Percentiles rank a stretch among this genome's conserved stretches.
phyloP scores from a whole-genome alignment of 1,139 yeast species.

The Saccharomyces uvarum region DNA sequence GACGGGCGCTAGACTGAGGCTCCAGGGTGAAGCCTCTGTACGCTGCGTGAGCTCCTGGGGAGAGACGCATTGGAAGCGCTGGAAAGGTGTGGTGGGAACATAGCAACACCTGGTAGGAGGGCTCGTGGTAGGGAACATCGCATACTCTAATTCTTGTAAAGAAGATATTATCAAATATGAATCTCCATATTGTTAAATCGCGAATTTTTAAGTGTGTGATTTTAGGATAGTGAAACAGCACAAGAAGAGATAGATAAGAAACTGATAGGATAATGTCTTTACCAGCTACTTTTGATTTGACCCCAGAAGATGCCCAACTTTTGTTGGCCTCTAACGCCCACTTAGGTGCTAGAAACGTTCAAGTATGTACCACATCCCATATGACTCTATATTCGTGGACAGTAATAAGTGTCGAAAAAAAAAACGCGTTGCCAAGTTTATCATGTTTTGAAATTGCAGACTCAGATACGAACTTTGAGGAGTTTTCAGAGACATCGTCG shows the following conservation, averaged over 20 bases:
- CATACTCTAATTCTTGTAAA: not conserved
- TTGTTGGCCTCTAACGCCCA: conserved; percentile 99
- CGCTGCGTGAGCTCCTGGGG: not conserved
- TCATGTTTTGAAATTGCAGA: not conserved
- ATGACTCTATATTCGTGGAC: not conserved
- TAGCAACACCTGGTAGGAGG: not conserved
- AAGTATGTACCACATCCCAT: conserved; percentile 49
- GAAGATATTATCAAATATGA: not conserved
- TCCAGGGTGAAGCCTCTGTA: not conserved
- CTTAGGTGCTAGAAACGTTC: conserved; percentile 99
- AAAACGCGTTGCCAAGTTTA: not conserved
- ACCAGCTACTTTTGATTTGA: conserved; percentile 82
- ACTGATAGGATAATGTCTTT: conserved; percentile 51
- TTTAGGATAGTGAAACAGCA: conserved; percentile 1
- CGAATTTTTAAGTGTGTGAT: not conserved
- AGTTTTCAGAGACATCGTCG: not conserved
- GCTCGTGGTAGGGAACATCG: not conserved
- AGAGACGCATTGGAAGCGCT: not conserved
- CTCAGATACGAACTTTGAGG: not conserved
- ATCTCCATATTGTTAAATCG: not conserved
- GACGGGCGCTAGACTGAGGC: not conserved
- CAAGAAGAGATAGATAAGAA: conserved; percentile 24
- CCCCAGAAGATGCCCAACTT: conserved; percentile 99
- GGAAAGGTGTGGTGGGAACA: not conserved
- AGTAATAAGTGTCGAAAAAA: not conserved